Conservation (phyloP, 257 asterid genomes). For the Ophiorrhiza pumila region DNA sequence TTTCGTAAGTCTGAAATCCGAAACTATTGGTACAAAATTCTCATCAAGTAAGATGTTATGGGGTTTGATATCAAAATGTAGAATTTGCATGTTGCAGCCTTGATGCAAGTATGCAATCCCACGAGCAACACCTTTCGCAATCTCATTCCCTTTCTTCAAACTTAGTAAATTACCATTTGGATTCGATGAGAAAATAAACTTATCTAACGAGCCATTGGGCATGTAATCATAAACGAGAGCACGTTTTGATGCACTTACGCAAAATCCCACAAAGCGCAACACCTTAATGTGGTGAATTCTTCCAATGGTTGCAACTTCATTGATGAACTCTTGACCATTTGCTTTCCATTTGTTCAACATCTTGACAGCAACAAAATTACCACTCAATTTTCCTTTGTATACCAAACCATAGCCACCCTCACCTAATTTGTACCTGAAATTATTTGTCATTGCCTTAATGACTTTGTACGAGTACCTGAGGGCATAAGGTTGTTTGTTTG, state of each 20-base stretch:
- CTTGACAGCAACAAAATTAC: neutral
- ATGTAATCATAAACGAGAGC: conserved; percentile 2
- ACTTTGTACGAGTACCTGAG: conserved; percentile 17
- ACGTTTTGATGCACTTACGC: neutral
- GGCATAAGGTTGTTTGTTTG: conserved; percentile 19
- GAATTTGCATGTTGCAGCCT: conserved; percentile 11
- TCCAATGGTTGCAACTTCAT: conserved; percentile 26
- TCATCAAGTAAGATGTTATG: conserved; percentile 30
- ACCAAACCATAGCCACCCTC: conserved; percentile 8
- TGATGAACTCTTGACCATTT: conserved; percentile 6
- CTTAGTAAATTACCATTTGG: neutral
- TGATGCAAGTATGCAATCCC: conserved; percentile 14
- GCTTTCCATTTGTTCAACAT: conserved; percentile 1
- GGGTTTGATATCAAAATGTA: conserved; percentile 32
- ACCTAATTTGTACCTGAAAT: neutral
- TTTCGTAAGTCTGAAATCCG: conserved; percentile 21
- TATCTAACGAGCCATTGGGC: conserved; percentile 9
- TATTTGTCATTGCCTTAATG: conserved; percentile 12
- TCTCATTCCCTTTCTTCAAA: conserved; percentile 12
- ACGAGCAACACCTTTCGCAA: conserved; percentile 22
- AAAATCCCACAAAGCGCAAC: conserved; percentile 12
- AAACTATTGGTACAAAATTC: conserved; percentile 16
- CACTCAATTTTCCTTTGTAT: conserved; percentile 7
- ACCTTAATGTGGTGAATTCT: conserved; percentile 25
- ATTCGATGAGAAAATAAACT: neutral